Conservation (phyloP, 148 eudicot species). For the Spergularia bocconei region DNA sequence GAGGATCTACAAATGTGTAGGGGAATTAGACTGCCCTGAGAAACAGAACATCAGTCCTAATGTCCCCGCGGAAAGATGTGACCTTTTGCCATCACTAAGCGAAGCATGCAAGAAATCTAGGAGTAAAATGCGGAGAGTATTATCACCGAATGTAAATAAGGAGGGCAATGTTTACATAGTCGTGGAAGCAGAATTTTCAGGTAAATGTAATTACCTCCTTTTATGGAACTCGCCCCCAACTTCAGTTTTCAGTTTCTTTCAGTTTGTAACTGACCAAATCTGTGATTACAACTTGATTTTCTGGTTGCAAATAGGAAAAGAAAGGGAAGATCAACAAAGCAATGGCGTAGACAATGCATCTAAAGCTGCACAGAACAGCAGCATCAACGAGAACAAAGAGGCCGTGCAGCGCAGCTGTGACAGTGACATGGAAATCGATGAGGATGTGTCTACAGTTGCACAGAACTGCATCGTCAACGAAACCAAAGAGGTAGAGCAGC, state of each 20-base stretch:
- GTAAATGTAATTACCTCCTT: background rate
- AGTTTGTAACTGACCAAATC: background rate
- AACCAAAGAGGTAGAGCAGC: background rate
- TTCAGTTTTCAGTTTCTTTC: too few species aligned
- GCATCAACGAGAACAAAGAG: background rate
- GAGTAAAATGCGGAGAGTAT: slow-evolving; percentile 12
- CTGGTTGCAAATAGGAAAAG: background rate
- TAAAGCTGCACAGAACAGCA: background rate
- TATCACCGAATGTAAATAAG: background rate
- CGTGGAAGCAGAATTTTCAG: background rate
- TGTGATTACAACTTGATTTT: background rate
- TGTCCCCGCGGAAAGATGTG: background rate
- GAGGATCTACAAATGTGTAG: background rate
- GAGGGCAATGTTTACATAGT: background rate
- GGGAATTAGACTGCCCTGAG: background rate
- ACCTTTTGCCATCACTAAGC: slow-evolving; percentile 2
- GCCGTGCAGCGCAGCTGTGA: background rate
- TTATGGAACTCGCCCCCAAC: too few species aligned
- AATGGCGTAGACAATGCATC: background rate
- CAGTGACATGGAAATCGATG: background rate
- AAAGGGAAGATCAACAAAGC: background rate
- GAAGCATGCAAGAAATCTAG: slow-evolving; percentile 6
- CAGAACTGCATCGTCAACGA: background rate
- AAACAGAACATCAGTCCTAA: background rate
- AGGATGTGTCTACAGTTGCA: too few species aligned